A percentile compares a stretch with the other conserved stretches of the same genome.
Evolutionary conservation across 139 green algal genomes (phyloP).

Genomic region (Tetratostichococcus sp.): DNA sequence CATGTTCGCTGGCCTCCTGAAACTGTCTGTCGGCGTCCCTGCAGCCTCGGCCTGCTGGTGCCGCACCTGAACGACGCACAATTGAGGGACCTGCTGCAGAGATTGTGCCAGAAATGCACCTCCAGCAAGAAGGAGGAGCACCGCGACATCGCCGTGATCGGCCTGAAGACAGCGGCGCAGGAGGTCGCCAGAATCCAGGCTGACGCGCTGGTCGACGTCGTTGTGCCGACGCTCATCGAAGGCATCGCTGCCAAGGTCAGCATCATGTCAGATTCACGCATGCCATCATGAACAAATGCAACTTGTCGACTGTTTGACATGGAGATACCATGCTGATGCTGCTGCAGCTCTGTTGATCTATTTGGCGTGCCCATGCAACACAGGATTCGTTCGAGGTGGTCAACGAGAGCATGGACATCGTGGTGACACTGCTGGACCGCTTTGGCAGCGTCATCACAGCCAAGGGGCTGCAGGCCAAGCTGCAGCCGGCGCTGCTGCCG

Average conservation of each 20-base stretch:
- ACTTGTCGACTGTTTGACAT: too few species aligned
- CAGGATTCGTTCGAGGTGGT: conserved; percentile 31
- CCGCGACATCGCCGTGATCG: conserved; percentile 76
- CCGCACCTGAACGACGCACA: conserved; percentile 58
- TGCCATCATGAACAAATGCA: background rate
- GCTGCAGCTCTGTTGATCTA: too few species aligned
- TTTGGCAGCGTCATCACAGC: conserved; percentile 57
- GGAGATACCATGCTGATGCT: too few species aligned
- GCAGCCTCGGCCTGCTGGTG: conserved; percentile 79
- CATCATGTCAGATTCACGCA: background rate
- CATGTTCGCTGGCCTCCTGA: too few species aligned
- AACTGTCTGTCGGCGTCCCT: background rate
- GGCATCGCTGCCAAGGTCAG: conserved; percentile 6
- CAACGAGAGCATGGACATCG: conserved; percentile 69
- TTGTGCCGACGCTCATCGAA: conserved; percentile 22
- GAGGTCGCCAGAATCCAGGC: conserved; percentile 22
- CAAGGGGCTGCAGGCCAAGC: conserved; percentile 31
- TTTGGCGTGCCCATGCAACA: background rate
- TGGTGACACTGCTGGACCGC: conserved; percentile 53
- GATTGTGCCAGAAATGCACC: conserved; percentile 66
- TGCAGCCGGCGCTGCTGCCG: conserved; percentile 56
- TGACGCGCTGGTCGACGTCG: conserved; percentile 5
- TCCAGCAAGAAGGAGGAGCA: conserved; percentile 55
- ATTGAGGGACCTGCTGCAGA: conserved; percentile 54
- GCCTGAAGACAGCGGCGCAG: conserved; percentile 75